These are phyloP conservation scores for Fagopyrum esculentum DNA, from an alignment of 148 eudicot species.

Conservation along the genomic window DNA sequence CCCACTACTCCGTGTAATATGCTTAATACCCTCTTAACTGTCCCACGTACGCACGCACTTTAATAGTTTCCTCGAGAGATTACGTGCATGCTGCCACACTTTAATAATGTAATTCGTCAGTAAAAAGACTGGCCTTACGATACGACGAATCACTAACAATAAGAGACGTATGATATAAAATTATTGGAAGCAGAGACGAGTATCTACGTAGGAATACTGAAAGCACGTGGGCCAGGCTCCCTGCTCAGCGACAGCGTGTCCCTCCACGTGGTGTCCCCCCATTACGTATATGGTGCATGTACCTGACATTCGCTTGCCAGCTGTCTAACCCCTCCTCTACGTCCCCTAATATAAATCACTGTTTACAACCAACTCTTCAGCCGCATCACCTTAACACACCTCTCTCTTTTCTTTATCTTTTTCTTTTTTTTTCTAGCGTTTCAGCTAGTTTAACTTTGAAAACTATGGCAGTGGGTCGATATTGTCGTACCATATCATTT, in stretches of 20 bases:
- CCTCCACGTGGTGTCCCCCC: slow-evolving; percentile 9
- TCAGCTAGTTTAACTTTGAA: neutral
- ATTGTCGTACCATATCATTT: slow-evolving; percentile 70
- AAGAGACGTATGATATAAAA: neutral
- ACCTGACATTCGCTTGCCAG: neutral
- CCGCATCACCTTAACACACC: too few relatives aligned
- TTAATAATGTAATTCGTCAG: neutral
- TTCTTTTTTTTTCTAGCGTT: neutral
- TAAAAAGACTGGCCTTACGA: neutral
- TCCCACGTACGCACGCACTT: too few relatives aligned
- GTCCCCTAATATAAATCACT: too few relatives aligned
- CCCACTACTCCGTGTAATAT: neutral
- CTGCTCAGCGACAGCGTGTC: neutral
- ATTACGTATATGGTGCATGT: neutral
- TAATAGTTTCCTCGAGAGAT: neutral
- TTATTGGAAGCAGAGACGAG: too few relatives aligned
- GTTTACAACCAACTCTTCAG: too few relatives aligned
- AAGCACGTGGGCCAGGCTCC: neutral
- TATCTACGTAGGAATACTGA: neutral
- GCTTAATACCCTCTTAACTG: too few relatives aligned
- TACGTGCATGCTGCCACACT: neutral
- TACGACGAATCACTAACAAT: neutral
- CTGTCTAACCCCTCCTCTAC: too few relatives aligned
- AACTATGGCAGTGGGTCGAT: slow-evolving; percentile 40
- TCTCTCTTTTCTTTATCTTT: too few relatives aligned